Base-by-base conservation (phyloP, 208 protist species). In the Acanthamoeba rhysodes region DNA sequence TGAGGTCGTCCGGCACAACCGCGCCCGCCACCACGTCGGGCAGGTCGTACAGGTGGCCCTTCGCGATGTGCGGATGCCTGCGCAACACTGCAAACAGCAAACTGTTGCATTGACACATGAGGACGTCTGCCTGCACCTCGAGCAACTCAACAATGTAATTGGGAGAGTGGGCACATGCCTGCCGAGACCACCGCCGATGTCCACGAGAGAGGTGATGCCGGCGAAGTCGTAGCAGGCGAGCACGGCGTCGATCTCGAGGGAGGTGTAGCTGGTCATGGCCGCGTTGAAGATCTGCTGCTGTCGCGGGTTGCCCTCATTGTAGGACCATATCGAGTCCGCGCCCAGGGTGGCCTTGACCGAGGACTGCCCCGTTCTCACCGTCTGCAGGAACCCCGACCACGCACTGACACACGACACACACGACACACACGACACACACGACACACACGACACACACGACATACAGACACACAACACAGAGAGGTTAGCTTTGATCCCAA, bases 181-280 rank as follows among this genome's bases (percentile, higher is more conserved):
- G 66, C 66, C 66, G 29, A 78, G 37, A 32, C 70, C 20, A 32
- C 70, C 70, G 70, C 70, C 70, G 14, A 78, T 78, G 70, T 78
- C 70, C 1, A 78, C 70, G 16, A 78, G 12, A 0, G 70, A 78
- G 12, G 29, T 34, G 37, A 78, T 48, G 70, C 10, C 70, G 34
- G 70, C 8, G 22, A 78, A 78, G 70, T 78, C 70, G 70, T 78
- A 78, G 70, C 37, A 48, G 18, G 70, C 29, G 4, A 78, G 70
- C 2, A 78, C 70, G 37, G 34, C 70, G 37, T 45, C 34, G 29
- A 78, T 45, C 70, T 78, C 70, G 4, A 41, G 34, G 34, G 70
- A 14, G 37, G 70, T 78, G 37, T 27, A 22, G 70, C 70, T n/a
- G 29, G 34, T 78, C 70, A 78, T 78, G 70, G 34, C 70, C 5